Percentiles rank a stretch among this genome's conserved stretches.
These are phyloP conservation scores for Linderniella brevidens DNA, from an alignment of 257 asterid species.

Conservation along the genomic window DNA sequence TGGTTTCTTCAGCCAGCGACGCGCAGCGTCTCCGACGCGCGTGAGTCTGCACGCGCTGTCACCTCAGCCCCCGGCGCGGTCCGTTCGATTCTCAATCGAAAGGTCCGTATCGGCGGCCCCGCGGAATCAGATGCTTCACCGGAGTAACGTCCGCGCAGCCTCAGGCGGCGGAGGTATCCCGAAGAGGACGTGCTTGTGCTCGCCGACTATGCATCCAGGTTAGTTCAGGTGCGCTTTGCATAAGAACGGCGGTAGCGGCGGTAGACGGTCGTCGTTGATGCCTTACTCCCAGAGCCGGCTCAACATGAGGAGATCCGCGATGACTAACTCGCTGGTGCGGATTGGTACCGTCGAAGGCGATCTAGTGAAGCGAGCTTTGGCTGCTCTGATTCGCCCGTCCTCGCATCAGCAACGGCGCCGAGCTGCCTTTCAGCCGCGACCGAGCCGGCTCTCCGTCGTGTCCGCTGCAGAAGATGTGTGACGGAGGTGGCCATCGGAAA, in stretches of 20 bases:
- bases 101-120: constrained; percentile 49
- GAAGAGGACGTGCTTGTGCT: constrained; percentile 76
- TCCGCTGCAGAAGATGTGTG: constrained; percentile 7
- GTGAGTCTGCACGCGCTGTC: constrained; percentile 56
- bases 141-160: constrained; percentile 7
- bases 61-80: constrained; percentile 34
- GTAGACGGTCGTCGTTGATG: constrained; percentile 11
- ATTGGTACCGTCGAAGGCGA: constrained; percentile 29
- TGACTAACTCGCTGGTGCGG: constrained; percentile 25
- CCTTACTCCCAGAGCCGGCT: constrained; percentile 18
- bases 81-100: constrained; percentile 60
- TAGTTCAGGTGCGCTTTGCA: constrained; percentile 85
- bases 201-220: constrained; percentile 85
- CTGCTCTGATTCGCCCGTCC: constrained; percentile 20
- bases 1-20: constrained; percentile 15
- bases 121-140: constrained; percentile 44
- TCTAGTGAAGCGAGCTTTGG: constrained; percentile 17
- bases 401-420: constrained; percentile 25
- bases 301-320: constrained; percentile 24
- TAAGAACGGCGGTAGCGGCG: constrained; percentile 26
- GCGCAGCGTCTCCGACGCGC: constrained; percentile 76
- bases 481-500: too few relatives aligned
- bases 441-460: constrained; percentile 16
- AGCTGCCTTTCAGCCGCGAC: constrained; percentile 13
- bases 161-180: constrained; percentile 12